These are phyloP conservation scores for Coemansia sp. DNA, from an alignment of 192 early-diverging fungal genomes.

Conservation along the genomic window DNA sequence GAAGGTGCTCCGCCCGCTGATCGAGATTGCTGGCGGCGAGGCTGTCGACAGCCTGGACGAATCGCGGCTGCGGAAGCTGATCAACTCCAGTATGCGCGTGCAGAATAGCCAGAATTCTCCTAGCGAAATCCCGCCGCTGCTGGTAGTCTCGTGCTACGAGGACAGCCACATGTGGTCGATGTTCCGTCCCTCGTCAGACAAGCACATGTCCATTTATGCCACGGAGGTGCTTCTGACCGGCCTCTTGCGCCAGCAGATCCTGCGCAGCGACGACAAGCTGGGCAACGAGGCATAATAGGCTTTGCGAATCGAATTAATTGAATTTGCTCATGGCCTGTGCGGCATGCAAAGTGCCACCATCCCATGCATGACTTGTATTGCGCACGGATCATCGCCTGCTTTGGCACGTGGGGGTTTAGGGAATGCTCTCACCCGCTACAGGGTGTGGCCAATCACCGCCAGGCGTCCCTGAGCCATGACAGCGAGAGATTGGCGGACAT, in stretches of 20 bases:
- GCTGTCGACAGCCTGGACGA: constrained; percentile 26
- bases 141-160: constrained; percentile 35
- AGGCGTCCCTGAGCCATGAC: not conserved
- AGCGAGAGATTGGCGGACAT: not conserved
- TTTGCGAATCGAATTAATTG: not conserved
- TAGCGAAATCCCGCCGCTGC: constrained; percentile 27
- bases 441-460: not conserved
- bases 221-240: constrained; percentile 36
- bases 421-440: not conserved
- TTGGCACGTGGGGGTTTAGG: not conserved
- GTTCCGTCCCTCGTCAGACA: constrained; percentile 11
- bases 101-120: constrained; percentile 1
- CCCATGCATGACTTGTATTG: not conserved
- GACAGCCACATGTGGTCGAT: constrained; percentile 34
- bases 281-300: not conserved
- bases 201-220: constrained; percentile 25
- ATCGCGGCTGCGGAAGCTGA: constrained; percentile 18
- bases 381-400: not conserved
- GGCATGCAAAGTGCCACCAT: not conserved
- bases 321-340: not conserved
- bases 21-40: constrained; percentile 39
- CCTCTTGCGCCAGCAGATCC: constrained; percentile 36
- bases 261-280: constrained; percentile 2
- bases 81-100: constrained; percentile 14
- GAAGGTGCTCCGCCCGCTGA: constrained; percentile 25